A percentile compares a stretch with the other conserved stretches of the same genome.
Evolutionary conservation across 148 eudicot genomes (phyloP).

Genomic region (Salicornia ramosissima): DNA sequence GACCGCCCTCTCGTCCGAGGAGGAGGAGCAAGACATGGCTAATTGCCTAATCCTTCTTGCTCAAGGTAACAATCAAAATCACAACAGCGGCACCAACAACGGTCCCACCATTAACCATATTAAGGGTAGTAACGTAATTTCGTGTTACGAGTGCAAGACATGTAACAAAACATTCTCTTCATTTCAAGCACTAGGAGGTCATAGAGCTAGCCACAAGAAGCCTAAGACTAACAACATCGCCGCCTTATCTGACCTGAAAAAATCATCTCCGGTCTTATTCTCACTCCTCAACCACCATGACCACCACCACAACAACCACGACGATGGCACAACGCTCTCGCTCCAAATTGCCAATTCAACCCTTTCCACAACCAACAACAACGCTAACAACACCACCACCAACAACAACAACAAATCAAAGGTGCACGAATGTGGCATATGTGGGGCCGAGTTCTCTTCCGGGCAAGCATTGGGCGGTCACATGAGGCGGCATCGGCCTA

Average conservation of each 20-base stretch:
- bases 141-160: slow-evolving; percentile 53
- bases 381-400: not conserved
- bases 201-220: slow-evolving; percentile 57
- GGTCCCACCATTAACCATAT: not conserved
- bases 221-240: slow-evolving; percentile 17
- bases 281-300: slow-evolving; percentile 9
- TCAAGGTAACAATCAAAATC: slow-evolving; percentile 32
- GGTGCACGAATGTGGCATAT: slow-evolving; percentile 52
- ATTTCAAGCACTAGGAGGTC: slow-evolving; percentile 61
- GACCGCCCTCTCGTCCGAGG: slow-evolving; percentile 7
- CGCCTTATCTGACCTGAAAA: slow-evolving; percentile 5
- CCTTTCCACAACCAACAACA: too few species aligned
- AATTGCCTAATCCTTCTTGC: slow-evolving; percentile 76
- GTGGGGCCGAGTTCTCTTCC: slow-evolving; percentile 49
- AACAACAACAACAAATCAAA: slow-evolving; percentile 24
- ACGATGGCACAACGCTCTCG: slow-evolving; percentile 29
- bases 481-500: slow-evolving; percentile 60
- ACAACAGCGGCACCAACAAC: not conserved
- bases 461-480: slow-evolving; percentile 65
- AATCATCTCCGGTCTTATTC: slow-evolving; percentile 9
- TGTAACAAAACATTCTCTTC: slow-evolving; percentile 43
- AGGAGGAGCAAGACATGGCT: slow-evolving; percentile 75
- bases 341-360: slow-evolving; percentile 32
- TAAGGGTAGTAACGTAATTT: slow-evolving; percentile 1
- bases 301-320: not conserved